Percentiles rank a stretch among this genome's conserved stretches.
phyloP scores from a whole-genome alignment of 306 rosid genomes.

The Castanea crenata region DNA sequence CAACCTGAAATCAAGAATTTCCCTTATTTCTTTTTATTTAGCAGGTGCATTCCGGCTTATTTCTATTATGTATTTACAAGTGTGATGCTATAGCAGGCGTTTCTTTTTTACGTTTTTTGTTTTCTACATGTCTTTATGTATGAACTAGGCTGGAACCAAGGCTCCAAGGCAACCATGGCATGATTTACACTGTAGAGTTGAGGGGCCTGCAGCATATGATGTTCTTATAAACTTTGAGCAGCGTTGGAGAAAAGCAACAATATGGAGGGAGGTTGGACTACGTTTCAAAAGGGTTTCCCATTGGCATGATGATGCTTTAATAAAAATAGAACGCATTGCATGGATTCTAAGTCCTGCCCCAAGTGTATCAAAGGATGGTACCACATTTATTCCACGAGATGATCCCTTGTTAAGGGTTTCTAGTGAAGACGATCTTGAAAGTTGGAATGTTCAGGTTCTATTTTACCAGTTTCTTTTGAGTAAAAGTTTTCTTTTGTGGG shows the following conservation, averaged over 20 bases:
- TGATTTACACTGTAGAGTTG: slow-evolving; percentile 89
- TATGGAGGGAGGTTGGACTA: slow-evolving; percentile 74
- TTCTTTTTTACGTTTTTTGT: not conserved
- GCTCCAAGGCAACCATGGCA: slow-evolving; percentile 99
- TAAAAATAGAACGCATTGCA: slow-evolving; percentile 78
- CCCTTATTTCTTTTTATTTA: slow-evolving; percentile 5
- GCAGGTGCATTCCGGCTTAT: not conserved
- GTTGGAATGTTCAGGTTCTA: slow-evolving; percentile 95
- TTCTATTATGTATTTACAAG: not conserved
- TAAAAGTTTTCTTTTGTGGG: slow-evolving; percentile 6
- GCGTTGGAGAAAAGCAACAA: slow-evolving; percentile 82
- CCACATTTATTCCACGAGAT: slow-evolving; percentile 58
- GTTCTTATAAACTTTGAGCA: slow-evolving; percentile 91
- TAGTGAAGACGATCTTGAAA: slow-evolving; percentile 61
- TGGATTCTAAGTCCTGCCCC: slow-evolving; percentile 82
- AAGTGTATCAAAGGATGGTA: slow-evolving; percentile 9
- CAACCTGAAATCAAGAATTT: not conserved
- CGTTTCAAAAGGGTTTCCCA: slow-evolving; percentile 48
- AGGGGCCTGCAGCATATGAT: slow-evolving; percentile 96
- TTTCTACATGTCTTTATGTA: slow-evolving; percentile 13
- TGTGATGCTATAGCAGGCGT: not conserved
- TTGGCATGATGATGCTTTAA: slow-evolving; percentile 74
- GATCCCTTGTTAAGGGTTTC: slow-evolving; percentile 54
- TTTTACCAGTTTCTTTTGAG: slow-evolving; percentile 21
- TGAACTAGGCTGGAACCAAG: slow-evolving; percentile 64